Evolutionary conservation across 2,329 filamentous ascomycete genomes (phyloP).

Genomic region (Hypoxylon sp.): DNA sequence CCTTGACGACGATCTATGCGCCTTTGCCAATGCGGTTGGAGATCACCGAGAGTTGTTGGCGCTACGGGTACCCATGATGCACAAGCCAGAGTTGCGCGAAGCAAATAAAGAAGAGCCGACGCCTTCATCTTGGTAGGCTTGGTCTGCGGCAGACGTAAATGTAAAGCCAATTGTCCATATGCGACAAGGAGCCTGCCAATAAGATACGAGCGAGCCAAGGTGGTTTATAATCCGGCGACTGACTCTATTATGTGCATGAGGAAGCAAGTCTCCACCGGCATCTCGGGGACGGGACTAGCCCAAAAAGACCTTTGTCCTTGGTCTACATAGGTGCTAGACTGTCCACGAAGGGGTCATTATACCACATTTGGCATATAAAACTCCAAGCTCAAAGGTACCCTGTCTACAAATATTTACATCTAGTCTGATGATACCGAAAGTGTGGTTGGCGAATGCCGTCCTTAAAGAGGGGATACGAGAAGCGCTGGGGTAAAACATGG

Average conservation of each 20-base stretch:
- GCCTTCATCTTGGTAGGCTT: conserved; percentile 37
- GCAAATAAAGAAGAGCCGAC: conserved; percentile 28
- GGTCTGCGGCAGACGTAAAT: conserved; percentile 12
- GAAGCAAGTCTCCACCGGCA: conserved; percentile 10
- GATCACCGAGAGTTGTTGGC: conserved; percentile 21
- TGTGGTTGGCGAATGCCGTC: conserved; percentile 31
- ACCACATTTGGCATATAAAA: conserved; percentile 6
- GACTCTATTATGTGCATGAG: background rate
- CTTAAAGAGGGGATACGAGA: conserved; percentile 34
- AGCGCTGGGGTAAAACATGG: conserved; percentile 18
- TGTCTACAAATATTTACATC: background rate
- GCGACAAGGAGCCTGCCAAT: background rate
- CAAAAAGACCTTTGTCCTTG: conserved; percentile 27
- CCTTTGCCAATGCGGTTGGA: conserved; percentile 30
- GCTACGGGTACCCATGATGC: conserved; percentile 38
- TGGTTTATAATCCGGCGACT: conserved; percentile 22
- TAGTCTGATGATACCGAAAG: background rate
- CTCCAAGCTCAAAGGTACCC: background rate
- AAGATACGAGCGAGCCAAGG: conserved; percentile 11
- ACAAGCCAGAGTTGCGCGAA: conserved; percentile 33
- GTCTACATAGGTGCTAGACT: background rate
- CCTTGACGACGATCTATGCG: conserved; percentile 24
- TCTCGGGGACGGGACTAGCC: conserved; percentile 7
- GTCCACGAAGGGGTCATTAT: conserved; percentile 4
- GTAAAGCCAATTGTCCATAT: background rate